These are phyloP conservation scores for Lathyrus tuberosus DNA, from an alignment of 306 rosid species.

Conservation along the genomic window DNA sequence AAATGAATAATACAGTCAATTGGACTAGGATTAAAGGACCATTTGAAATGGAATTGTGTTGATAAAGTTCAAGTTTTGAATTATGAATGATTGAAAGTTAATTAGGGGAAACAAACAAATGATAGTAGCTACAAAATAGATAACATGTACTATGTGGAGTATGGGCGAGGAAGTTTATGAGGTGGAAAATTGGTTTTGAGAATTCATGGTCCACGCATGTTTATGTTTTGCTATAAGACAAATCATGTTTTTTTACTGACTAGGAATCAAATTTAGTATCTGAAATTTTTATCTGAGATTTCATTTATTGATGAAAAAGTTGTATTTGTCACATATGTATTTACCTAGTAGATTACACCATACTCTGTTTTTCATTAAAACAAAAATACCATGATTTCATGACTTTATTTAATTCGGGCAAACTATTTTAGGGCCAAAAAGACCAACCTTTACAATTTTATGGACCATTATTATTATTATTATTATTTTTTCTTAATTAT, in stretches of 20 bases:
- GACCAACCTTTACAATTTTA: not conserved
- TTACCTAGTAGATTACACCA: no score
- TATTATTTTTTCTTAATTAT: no score
- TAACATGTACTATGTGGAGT: slow-evolving; percentile 35
- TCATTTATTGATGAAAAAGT: no score
- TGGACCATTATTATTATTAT: not conserved
- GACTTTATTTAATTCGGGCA: not conserved
- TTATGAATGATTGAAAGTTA: not conserved
- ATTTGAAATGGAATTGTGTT: not conserved
- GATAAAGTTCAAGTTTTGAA: slow-evolving; percentile 1
- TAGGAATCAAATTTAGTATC: no score
- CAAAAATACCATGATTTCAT: no score
- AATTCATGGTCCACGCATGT: slow-evolving; percentile 29
- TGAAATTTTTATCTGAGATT: no score
- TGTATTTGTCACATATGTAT: no score
- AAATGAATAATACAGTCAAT: not conserved
- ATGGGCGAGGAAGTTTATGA: slow-evolving; percentile 2
- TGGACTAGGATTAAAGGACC: slow-evolving; percentile 24
- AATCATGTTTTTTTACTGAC: no score
- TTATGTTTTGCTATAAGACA: not conserved
- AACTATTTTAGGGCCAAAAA: not conserved
- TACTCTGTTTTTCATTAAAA: no score
- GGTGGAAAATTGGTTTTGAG: slow-evolving; percentile 33
- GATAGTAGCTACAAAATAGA: slow-evolving; percentile 8
- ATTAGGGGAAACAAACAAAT: slow-evolving; percentile 14